Evolutionary conservation across 352 stramenopile genomes (phyloP).

Genomic region (Globisporangium cystogenes): DNA sequence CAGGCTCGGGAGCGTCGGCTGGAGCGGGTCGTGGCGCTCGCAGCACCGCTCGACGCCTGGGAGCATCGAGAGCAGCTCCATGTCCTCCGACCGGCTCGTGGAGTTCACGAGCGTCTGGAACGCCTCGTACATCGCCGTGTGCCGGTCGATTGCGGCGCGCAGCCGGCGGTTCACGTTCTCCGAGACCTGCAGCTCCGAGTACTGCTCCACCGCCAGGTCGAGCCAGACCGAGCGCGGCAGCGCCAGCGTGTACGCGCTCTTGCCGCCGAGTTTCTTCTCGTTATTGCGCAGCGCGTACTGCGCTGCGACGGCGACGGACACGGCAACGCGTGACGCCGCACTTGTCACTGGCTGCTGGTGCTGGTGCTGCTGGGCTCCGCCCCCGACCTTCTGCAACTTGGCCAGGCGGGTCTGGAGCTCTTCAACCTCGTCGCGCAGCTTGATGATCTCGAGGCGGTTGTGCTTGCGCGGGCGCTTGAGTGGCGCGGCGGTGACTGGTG

Average conservation of each 20-base stretch:
- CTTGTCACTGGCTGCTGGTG: neutral
- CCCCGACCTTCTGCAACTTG: neutral
- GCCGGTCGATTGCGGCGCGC: constrained; percentile 27
- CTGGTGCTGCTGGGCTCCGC: neutral
- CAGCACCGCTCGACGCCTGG: neutral
- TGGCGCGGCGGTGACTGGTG: too few species aligned
- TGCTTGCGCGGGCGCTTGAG: constrained; percentile 9
- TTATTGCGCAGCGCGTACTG: constrained; percentile 5
- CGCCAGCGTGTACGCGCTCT: neutral
- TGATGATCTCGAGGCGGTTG: constrained; percentile 13
- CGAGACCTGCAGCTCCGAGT: constrained; percentile 28
- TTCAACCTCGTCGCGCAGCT: constrained; percentile 8
- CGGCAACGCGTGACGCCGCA: neutral
- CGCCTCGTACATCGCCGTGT: constrained; percentile 34
- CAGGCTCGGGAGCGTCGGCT: constrained; percentile 1
- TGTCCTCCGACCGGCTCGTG: neutral
- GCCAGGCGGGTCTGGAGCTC: constrained; percentile 1
- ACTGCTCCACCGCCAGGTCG: constrained; percentile 32
- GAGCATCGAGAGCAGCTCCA: neutral
- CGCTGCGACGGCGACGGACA: neutral
- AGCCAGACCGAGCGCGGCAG: constrained; percentile 27
- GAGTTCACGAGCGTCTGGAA: constrained; percentile 9
- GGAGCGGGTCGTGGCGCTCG: constrained; percentile 1
- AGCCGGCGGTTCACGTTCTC: constrained; percentile 39
- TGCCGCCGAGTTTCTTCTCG: neutral